phyloP scores from a whole-genome alignment of 192 early-diverging fungal genomes.

The Backusella sp. region DNA sequence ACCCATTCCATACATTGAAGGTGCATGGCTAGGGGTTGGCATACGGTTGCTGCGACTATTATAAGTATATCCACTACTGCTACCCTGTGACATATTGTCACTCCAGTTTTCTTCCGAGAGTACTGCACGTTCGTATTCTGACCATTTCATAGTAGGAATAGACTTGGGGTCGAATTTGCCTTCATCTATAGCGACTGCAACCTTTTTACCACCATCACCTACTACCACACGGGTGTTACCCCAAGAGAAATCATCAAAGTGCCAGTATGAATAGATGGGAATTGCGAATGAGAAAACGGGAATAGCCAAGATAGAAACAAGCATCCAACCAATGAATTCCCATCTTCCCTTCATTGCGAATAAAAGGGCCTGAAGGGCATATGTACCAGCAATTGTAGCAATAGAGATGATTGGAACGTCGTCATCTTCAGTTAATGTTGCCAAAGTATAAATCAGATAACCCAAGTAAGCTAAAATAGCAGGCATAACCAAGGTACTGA shows the following conservation, averaged over 20 bases:
- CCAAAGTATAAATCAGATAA: conserved; percentile 74
- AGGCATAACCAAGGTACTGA: conserved; percentile 92
- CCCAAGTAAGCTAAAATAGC: conserved; percentile 85
- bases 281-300: conserved; percentile 85
- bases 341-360: conserved; percentile 72
- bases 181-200: conserved; percentile 63
- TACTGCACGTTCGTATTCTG: conserved; percentile 72
- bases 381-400: conserved; percentile 81
- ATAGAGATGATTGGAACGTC: conserved; percentile 81
- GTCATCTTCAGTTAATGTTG: conserved; percentile 44
- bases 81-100: conserved; percentile 41
- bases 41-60: conserved; percentile 3
- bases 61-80: conserved; percentile 16
- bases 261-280: conserved; percentile 95
- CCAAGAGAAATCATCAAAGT: conserved; percentile 99
- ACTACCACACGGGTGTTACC: conserved; percentile 92
- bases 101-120: conserved; percentile 30
- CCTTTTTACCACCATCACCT: conserved; percentile 80
- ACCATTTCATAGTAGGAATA: conserved; percentile 79
- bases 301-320: conserved; percentile 89
- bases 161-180: conserved; percentile 75
- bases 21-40: neutral
- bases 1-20: conserved; percentile 8
- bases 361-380: conserved; percentile 87
- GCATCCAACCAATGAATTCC: conserved; percentile 96